Conservation (phyloP, 179 eudicot species). For the Silene noctiflora region DNA sequence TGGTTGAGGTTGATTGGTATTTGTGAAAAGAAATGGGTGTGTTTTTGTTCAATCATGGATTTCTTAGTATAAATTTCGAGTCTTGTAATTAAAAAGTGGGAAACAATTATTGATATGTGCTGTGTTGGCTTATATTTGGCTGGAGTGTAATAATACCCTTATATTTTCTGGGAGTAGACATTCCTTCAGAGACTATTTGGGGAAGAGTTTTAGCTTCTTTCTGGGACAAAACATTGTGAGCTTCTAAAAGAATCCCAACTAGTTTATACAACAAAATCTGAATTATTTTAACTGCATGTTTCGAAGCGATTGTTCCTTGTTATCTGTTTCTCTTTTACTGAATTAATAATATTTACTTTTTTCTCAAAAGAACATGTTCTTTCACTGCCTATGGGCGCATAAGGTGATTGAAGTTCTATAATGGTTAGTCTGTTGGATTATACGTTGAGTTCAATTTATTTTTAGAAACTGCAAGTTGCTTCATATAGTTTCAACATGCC, state of each 20-base stretch:
- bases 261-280: neutral
- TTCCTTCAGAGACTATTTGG: too few relatives aligned
- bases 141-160: neutral
- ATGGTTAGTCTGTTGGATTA: neutral
- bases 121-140: neutral
- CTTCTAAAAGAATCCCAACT: too few relatives aligned
- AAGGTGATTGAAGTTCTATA: neutral
- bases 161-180: neutral
- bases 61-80: neutral
- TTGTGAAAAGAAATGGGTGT: neutral
- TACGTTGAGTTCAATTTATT: neutral
- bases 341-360: too few relatives aligned
- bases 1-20: neutral
- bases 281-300: neutral
- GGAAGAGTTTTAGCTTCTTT: too few relatives aligned
- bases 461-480: neutral
- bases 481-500: neutral
- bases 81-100: neutral
- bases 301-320: neutral
- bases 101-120: neutral
- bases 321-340: neutral
- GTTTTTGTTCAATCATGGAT: neutral
- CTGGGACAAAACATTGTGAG: too few relatives aligned
- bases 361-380: too few relatives aligned
- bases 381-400: too few relatives aligned